Percentiles rank a stretch among this genome's conserved stretches.
These are phyloP conservation scores for Tephrocybe rancida DNA, from an alignment of 768 basidiomycete species.

Conservation along the genomic window DNA sequence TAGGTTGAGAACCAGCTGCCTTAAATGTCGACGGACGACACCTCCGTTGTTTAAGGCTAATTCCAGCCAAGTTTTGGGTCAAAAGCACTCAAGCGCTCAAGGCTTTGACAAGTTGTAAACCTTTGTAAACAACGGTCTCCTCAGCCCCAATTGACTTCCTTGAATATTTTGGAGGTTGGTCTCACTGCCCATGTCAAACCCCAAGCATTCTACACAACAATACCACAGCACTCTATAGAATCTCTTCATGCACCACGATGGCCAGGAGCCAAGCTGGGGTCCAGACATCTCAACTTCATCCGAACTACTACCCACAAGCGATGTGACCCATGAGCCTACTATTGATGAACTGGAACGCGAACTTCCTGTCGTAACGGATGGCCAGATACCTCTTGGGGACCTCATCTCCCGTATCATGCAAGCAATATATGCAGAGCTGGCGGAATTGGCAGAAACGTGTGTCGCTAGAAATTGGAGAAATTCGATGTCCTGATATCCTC, in stretches of 20 bases:
- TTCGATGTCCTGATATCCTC: slow-evolving; percentile 4
- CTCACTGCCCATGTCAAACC: too few species aligned
- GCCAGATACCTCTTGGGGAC: slow-evolving; percentile 73
- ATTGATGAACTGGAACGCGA: slow-evolving; percentile 71
- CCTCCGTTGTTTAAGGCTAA: too few species aligned
- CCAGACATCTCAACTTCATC: not conserved
- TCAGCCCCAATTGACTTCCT: not conserved
- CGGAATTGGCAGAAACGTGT: slow-evolving; percentile 86
- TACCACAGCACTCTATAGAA: not conserved
- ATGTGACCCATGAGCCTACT: slow-evolving; percentile 24
- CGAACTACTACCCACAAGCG: not conserved
- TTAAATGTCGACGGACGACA: too few species aligned
- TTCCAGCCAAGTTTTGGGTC: too few species aligned
- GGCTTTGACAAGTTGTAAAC: too few species aligned
- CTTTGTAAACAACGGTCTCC: not conserved
- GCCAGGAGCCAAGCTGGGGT: not conserved
- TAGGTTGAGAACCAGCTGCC: too few species aligned
- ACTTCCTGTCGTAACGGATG: slow-evolving; percentile 72
- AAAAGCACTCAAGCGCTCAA: too few species aligned
- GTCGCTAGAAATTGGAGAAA: slow-evolving; percentile 24
- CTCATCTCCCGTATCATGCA: slow-evolving; percentile 77
- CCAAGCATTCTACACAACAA: too few species aligned
- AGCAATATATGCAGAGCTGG: slow-evolving; percentile 80
- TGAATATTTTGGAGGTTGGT: not conserved
- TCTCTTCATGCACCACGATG: slow-evolving; percentile 15